Percentiles rank a stretch among this genome's conserved stretches.
Evolutionary conservation across 805 yeast species (phyloP).

Genomic region (Ogataea populi-albae): DNA sequence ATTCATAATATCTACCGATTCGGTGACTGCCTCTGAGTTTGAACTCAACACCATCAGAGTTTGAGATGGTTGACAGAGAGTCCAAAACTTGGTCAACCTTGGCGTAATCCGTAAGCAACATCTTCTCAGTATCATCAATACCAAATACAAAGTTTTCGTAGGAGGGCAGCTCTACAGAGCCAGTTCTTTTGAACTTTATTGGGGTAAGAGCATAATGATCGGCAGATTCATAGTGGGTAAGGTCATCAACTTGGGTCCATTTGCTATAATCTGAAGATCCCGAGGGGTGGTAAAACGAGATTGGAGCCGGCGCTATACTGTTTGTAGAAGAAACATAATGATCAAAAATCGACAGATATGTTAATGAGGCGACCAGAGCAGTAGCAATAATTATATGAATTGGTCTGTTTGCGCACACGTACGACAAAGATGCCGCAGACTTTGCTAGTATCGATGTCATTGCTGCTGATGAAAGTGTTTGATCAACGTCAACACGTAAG

Average conservation of each 20-base stretch:
- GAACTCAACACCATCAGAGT: slow-evolving; percentile 52
- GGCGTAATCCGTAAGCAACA: slow-evolving; percentile 34
- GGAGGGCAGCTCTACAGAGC: slow-evolving; percentile 39
- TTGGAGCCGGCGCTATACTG: slow-evolving; percentile 10
- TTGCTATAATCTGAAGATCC: slow-evolving; percentile 32
- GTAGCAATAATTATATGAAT: slow-evolving; percentile 78
- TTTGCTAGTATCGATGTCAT: slow-evolving; percentile 23
- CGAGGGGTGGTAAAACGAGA: slow-evolving; percentile 38
- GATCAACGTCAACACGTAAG: too few species aligned
- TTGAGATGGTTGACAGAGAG: slow-evolving; percentile 17
- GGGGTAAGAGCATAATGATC: slow-evolving; percentile 52
- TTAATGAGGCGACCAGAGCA: slow-evolving; percentile 71
- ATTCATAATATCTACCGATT: slow-evolving; percentile 54
- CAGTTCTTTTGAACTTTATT: slow-evolving; percentile 51
- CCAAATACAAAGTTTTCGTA: slow-evolving; percentile 39
- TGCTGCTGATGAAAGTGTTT: too few species aligned
- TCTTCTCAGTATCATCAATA: slow-evolving; percentile 40
- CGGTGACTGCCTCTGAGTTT: slow-evolving; percentile 56
- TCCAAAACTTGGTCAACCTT: slow-evolving; percentile 22
- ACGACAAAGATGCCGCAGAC: slow-evolving; percentile 32
- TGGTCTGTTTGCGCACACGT: slow-evolving; percentile 72
- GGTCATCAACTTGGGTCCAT: slow-evolving; percentile 51
- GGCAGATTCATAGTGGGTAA: slow-evolving; percentile 37
- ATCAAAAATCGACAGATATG: slow-evolving; percentile 73
- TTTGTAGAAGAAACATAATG: slow-evolving; percentile 43